A percentile compares a stretch with the other conserved stretches of the same genome.
These are phyloP conservation scores for Dryadomyces quercivorus DNA, from an alignment of 2,329 filamentous ascomycete species.

Conservation along the genomic window DNA sequence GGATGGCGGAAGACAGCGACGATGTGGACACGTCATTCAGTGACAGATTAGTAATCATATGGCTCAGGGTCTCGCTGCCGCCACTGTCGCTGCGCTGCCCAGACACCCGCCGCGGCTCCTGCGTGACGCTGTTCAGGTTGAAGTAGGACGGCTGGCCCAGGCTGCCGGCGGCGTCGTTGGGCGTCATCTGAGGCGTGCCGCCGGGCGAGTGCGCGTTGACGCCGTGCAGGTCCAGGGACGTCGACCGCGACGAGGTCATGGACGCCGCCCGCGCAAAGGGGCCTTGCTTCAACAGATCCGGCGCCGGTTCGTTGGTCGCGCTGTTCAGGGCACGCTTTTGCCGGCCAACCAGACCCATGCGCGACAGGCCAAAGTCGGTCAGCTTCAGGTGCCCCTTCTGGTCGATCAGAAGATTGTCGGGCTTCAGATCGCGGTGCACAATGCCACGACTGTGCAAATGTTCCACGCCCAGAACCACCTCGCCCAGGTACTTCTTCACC, in stretches of 20 bases:
- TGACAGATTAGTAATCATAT: constrained; percentile 72
- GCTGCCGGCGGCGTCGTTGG: constrained; percentile 51
- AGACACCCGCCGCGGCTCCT: constrained; percentile 58
- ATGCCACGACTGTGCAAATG: constrained; percentile 90
- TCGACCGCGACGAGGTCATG: constrained; percentile 78
- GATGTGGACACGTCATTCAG: constrained; percentile 46
- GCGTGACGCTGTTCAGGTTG: constrained; percentile 44
- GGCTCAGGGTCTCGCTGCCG: constrained; percentile 71
- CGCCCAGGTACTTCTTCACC: constrained; percentile 94
- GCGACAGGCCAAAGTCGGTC: constrained; percentile 92
- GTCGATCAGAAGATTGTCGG: constrained; percentile 93
- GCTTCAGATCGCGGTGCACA: constrained; percentile 92
- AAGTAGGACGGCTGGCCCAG: constrained; percentile 90
- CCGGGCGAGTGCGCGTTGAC: constrained; percentile 55
- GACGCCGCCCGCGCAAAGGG: constrained; percentile 81
- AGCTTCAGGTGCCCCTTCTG: constrained; percentile 93
- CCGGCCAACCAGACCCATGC: constrained; percentile 92
- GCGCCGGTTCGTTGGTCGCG: constrained; percentile 66
- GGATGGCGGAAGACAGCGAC: constrained; percentile 29
- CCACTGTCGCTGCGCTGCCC: constrained; percentile 85
- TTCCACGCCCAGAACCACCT: constrained; percentile 93
- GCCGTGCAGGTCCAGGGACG: constrained; percentile 77
- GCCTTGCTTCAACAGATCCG: constrained; percentile 84
- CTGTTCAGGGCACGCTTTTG: constrained; percentile 85
- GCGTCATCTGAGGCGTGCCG: constrained; percentile 77